Conservation (phyloP, 2,329 filamentous ascomycete genomes). For the Davidsoniella virescens region DNA sequence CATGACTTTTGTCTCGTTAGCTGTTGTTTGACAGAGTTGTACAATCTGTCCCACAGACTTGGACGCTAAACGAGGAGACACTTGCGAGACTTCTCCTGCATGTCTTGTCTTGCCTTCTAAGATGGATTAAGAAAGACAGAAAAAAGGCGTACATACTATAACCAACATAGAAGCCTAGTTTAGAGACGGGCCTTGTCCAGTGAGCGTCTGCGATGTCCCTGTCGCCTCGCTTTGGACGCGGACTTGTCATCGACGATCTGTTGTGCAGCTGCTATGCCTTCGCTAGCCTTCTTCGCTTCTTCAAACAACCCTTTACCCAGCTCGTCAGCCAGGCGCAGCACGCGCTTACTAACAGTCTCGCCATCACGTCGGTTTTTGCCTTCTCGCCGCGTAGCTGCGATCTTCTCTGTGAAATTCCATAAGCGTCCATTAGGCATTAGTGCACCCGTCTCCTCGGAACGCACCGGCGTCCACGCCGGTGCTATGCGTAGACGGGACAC, state of each 20-base stretch:
- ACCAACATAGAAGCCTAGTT: not conserved
- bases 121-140: not conserved
- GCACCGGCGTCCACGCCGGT: constrained; percentile 55
- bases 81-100: too few species aligned
- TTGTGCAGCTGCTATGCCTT: constrained; percentile 32
- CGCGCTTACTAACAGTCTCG: constrained; percentile 68
- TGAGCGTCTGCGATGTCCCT: constrained; percentile 31
- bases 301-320: constrained; percentile 57
- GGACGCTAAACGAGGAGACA: too few species aligned
- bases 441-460: constrained; percentile 42
- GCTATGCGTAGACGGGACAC: constrained; percentile 51
- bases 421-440: constrained; percentile 58
- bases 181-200: constrained; percentile 23
- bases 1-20: too few species aligned
- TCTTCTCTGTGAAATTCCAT: constrained; percentile 85
- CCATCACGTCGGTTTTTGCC: constrained; percentile 95
- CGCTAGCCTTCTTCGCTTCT: constrained; percentile 27
- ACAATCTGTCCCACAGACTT: too few species aligned
- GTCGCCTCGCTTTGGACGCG: constrained; percentile 27
- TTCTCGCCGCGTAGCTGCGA: constrained; percentile 67
- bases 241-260: constrained; percentile 20
- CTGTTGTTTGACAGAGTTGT: too few species aligned
- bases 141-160: not conserved
- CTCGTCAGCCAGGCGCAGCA: constrained; percentile 59
- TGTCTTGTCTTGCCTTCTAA: too few species aligned